Conservation (phyloP, 805 yeast species). For the Candida manassasensis region DNA sequence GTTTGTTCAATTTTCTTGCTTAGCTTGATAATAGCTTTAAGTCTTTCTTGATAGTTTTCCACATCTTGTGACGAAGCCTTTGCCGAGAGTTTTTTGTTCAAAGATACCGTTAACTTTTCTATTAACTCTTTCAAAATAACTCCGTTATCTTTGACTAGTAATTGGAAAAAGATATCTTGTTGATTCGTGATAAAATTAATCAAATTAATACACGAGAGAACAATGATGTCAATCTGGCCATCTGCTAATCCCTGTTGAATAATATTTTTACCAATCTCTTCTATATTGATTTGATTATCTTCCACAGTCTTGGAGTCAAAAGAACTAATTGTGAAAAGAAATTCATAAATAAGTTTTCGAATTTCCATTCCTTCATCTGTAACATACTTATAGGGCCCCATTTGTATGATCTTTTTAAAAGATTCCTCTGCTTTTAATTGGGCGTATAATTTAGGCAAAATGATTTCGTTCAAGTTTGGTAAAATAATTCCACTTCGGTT, state of each 20-base stretch:
- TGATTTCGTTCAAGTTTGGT: constrained; percentile 35
- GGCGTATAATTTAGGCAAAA: constrained; percentile 47
- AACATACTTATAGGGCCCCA: constrained; percentile 85
- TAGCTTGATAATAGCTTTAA: constrained; percentile 28
- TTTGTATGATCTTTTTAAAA: constrained; percentile 61
- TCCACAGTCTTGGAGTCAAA: constrained; percentile 19
- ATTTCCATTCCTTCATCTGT: constrained; percentile 74
- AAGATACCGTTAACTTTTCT: constrained; percentile 27
- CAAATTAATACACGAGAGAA: constrained; percentile 44
- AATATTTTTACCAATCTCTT: constrained; percentile 37
- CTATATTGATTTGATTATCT: constrained; percentile 20
- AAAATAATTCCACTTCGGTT: constrained; percentile 47
- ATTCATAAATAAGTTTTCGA: constrained; percentile 68
- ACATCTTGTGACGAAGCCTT: constrained; percentile 66
- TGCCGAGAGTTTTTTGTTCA: constrained; percentile 48
- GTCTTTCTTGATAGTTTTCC: constrained; percentile 50
- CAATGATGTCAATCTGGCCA: constrained; percentile 54
- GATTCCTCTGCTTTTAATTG: constrained; percentile 54
- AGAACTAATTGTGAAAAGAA: constrained; percentile 50
- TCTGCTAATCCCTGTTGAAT: constrained; percentile 52
- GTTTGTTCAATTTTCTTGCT: constrained; percentile 19
- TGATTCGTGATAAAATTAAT: constrained; percentile 33
- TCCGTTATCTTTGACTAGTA: constrained; percentile 10
- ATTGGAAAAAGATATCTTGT: constrained; percentile 13
- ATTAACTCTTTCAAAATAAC: constrained; percentile 26